These are phyloP conservation scores for Mycena pura DNA, from an alignment of 768 basidiomycete species.

Conservation along the genomic window DNA sequence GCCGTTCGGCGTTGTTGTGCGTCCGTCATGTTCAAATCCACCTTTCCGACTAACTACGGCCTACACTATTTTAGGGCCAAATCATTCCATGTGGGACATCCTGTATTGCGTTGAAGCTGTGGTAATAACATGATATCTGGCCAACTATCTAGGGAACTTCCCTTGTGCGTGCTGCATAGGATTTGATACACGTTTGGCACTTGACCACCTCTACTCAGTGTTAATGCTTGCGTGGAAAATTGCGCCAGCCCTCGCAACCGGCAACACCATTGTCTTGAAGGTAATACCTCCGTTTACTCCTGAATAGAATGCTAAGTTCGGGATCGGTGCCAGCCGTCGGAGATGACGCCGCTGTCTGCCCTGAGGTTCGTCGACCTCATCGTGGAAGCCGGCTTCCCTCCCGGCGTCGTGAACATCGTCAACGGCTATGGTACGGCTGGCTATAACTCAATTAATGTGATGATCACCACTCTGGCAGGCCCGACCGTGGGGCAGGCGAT, in stretches of 20 bases:
- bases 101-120: neutral
- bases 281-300: slow-evolving; percentile 1
- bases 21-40: slow-evolving; percentile 9
- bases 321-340: slow-evolving; percentile 56
- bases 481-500: slow-evolving; percentile 67
- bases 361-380: slow-evolving; percentile 57
- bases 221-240: slow-evolving; percentile 39
- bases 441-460: slow-evolving; percentile 51
- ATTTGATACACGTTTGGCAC: neutral
- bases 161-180: slow-evolving; percentile 43
- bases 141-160: slow-evolving; percentile 64
- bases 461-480: neutral
- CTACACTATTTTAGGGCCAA: slow-evolving; percentile 35
- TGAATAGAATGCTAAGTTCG: neutral
- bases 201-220: slow-evolving; percentile 5
- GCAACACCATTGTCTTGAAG: slow-evolving; percentile 69
- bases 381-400: slow-evolving; percentile 72
- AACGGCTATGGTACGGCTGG: slow-evolving; percentile 68
- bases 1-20: slow-evolving; percentile 58
- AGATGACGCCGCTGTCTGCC: slow-evolving; percentile 69
- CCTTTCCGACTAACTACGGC: neutral
- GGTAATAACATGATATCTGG: neutral
- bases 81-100: slow-evolving; percentile 44
- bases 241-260: slow-evolving; percentile 44
- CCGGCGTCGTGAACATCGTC: slow-evolving; percentile 74